Evolutionary conservation across 1,139 yeast genomes (phyloP).

Genomic region (Diutina siamensis): DNA sequence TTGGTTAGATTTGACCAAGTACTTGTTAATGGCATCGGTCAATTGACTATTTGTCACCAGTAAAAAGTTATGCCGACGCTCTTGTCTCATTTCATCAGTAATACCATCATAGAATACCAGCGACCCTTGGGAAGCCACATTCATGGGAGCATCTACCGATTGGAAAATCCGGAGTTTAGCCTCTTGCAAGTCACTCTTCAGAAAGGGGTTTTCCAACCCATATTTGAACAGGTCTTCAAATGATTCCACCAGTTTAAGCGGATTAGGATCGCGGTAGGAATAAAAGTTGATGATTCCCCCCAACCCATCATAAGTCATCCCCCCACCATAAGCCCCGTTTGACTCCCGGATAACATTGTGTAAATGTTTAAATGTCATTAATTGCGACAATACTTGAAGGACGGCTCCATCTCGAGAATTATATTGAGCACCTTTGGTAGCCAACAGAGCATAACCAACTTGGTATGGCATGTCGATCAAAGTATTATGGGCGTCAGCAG

Average conservation of each 20-base stretch:
- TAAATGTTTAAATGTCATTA: slow-evolving; percentile 70
- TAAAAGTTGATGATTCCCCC: slow-evolving; percentile 75
- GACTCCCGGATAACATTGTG: slow-evolving; percentile 89
- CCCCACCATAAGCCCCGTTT: slow-evolving; percentile 98
- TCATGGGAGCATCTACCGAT: slow-evolving; percentile 79
- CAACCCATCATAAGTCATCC: slow-evolving; percentile 70
- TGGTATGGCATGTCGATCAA: slow-evolving; percentile 75
- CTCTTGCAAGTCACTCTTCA: slow-evolving; percentile 63
- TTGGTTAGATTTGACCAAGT: slow-evolving; percentile 23
- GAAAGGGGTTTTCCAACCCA: slow-evolving; percentile 11
- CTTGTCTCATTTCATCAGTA: slow-evolving; percentile 71
- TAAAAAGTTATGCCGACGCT: slow-evolving; percentile 62
- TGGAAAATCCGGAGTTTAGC: slow-evolving; percentile 89
- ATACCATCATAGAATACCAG: slow-evolving; percentile 56
- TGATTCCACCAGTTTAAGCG: slow-evolving; percentile 53
- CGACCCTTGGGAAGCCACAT: slow-evolving; percentile 71
- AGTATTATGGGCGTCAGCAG: slow-evolving; percentile 14
- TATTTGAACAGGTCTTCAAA: slow-evolving; percentile 35
- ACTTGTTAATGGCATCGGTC: slow-evolving; percentile 48
- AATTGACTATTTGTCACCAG: slow-evolving; percentile 57
- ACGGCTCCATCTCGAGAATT: slow-evolving; percentile 70
- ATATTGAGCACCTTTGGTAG: slow-evolving; percentile 59
- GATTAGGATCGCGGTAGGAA: slow-evolving; percentile 91
- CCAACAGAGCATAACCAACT: slow-evolving; percentile 72
- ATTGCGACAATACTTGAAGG: slow-evolving; percentile 69